phyloP scores from a whole-genome alignment of 495 filamentous ascomycete species.

The Neurospora sp. region DNA sequence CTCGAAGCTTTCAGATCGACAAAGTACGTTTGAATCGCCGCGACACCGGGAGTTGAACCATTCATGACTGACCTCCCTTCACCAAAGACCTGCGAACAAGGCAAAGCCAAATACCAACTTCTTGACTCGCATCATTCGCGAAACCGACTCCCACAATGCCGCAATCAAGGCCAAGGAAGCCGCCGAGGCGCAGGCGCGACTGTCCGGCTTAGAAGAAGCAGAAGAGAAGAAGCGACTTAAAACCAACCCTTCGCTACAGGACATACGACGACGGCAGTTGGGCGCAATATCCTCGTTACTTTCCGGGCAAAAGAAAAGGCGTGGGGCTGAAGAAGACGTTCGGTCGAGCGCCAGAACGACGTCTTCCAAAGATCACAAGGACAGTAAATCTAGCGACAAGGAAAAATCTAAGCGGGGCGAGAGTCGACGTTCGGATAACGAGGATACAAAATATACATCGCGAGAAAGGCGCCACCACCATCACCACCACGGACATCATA shows the following conservation, averaged over 20 bases:
- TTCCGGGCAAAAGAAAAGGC: conserved; percentile 29
- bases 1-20: conserved; percentile 54
- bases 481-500: conserved; percentile 3
- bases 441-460: not conserved
- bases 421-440: not conserved
- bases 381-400: not conserved
- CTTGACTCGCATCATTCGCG: conserved; percentile 75
- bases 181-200: conserved; percentile 39
- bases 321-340: conserved; percentile 10
- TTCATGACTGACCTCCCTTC: not conserved
- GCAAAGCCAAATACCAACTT: conserved; percentile 90
- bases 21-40: conserved; percentile 42
- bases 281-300: conserved; percentile 44
- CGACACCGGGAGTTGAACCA: not conserved
- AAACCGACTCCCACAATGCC: conserved; percentile 84
- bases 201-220: conserved; percentile 33
- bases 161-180: conserved; percentile 76
- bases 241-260: conserved; percentile 26
- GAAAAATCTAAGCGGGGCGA: not conserved
- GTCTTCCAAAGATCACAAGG: not conserved
- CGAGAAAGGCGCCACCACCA: not conserved
- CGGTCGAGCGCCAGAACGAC: conserved; percentile 1
- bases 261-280: conserved; percentile 41
- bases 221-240: conserved; percentile 30
- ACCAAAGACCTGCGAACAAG: conserved; percentile 45